Conservation (phyloP, 2,329 filamentous ascomycete species). For the Colletotrichum echinochloae region DNA sequence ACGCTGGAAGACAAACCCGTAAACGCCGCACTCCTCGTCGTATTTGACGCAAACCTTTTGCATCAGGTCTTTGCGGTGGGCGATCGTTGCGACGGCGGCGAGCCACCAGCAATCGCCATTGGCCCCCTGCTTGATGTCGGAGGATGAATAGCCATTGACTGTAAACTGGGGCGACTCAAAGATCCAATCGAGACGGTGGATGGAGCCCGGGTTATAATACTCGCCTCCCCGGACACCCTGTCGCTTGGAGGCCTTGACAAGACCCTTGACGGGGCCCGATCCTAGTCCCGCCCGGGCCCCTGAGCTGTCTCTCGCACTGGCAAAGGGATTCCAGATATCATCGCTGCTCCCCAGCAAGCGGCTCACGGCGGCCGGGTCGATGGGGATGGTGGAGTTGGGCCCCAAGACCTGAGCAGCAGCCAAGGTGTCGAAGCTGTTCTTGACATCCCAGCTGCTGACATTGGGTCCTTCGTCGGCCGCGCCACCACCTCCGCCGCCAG, state of each 20-base stretch:
- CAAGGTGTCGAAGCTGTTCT: slow-evolving; percentile 44
- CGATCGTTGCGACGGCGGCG: slow-evolving; percentile 75
- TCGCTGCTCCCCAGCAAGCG: slow-evolving; percentile 39
- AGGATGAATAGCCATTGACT: slow-evolving; percentile 54
- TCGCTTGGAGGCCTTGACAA: slow-evolving; percentile 8
- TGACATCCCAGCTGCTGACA: slow-evolving; percentile 43
- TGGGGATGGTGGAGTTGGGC: slow-evolving; percentile 38
- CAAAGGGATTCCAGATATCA: slow-evolving; percentile 2
- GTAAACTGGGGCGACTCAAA: slow-evolving; percentile 57
- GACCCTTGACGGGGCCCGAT: background rate
- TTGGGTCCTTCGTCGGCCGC: slow-evolving; percentile 21
- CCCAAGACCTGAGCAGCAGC: slow-evolving; percentile 43
- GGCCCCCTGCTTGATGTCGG: slow-evolving; percentile 57
- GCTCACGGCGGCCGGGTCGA: slow-evolving; percentile 42
- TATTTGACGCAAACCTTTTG: slow-evolving; percentile 74
- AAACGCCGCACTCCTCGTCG: slow-evolving; percentile 76
- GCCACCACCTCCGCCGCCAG: slow-evolving; percentile 14
- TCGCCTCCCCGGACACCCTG: slow-evolving; percentile 38
- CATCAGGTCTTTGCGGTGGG: slow-evolving; percentile 73
- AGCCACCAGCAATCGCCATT: slow-evolving; percentile 81
- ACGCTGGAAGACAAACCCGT: slow-evolving; percentile 79
- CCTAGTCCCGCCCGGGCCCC: background rate
- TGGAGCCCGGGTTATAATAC: slow-evolving; percentile 50
- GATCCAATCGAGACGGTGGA: slow-evolving; percentile 58
- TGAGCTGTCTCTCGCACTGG: background rate